Evolutionary conservation across 805 yeast species (phyloP).

Genomic region (Wickerhamiella australiensis): DNA sequence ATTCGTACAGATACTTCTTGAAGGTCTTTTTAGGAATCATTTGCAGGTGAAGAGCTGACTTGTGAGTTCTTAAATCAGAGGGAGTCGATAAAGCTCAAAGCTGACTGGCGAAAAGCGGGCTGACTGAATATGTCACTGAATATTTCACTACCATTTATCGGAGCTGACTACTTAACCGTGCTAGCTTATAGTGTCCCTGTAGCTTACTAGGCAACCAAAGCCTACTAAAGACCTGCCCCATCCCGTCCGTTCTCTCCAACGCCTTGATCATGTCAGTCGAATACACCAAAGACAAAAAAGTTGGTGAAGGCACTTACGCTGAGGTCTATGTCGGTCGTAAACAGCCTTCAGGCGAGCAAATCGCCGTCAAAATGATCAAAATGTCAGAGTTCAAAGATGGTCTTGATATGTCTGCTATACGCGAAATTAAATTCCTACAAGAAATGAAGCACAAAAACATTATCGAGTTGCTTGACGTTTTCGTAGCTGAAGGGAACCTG

Average conservation of each 20-base stretch:
- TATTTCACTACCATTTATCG: too few species aligned
- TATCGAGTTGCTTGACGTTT: slow-evolving; percentile 81
- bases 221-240: too few species aligned
- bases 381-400: slow-evolving; percentile 93
- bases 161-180: not conserved
- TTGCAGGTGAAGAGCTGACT: not conserved
- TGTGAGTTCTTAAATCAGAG: not conserved
- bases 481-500: slow-evolving; percentile 48
- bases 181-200: not conserved
- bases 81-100: too few species aligned
- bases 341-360: slow-evolving; percentile 39
- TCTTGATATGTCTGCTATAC: slow-evolving; percentile 88
- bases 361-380: slow-evolving; percentile 93
- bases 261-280: not conserved
- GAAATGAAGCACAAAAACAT: slow-evolving; percentile 76
- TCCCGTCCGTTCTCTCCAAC: too few species aligned
- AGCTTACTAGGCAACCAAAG: too few species aligned
- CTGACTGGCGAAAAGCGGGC: not conserved
- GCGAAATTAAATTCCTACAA: slow-evolving; percentile 83
- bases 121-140: not conserved
- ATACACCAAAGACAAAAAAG: slow-evolving; percentile 51
- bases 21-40: slow-evolving; percentile 16
- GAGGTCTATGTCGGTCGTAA: slow-evolving; percentile 74
- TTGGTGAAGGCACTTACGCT: slow-evolving; percentile 99
- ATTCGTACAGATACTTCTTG: slow-evolving; percentile 21